These are phyloP conservation scores for Epichloe amarillans DNA, from an alignment of 2,329 filamentous ascomycete genomes.

Conservation along the genomic window DNA sequence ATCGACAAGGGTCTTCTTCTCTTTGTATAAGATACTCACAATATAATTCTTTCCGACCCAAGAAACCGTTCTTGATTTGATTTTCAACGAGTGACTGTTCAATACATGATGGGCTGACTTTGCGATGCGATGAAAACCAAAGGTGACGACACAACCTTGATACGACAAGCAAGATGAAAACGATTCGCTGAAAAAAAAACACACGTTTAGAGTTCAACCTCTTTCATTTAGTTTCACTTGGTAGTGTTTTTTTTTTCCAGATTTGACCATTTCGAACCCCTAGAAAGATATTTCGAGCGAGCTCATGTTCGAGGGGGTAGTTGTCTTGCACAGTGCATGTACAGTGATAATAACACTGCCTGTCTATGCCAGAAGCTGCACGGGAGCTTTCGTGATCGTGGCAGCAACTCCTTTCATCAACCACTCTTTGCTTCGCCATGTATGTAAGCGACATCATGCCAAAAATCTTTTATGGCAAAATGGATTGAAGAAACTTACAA, in stretches of 20 bases:
- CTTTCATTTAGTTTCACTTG: too few relatives aligned
- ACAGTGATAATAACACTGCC: background rate
- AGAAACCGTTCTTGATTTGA: background rate
- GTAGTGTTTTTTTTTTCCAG: too few relatives aligned
- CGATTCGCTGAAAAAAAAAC: background rate
- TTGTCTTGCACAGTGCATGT: background rate
- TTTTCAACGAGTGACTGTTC: background rate
- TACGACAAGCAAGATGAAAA: background rate
- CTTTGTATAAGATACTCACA: conserved; percentile 26
- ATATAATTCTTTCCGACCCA: conserved; percentile 17
- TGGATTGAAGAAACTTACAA: background rate
- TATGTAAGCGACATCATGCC: background rate
- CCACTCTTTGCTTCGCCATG: background rate
- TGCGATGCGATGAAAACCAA: too few relatives aligned
- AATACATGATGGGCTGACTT: background rate
- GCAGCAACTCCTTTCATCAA: background rate
- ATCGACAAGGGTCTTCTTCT: conserved; percentile 14
- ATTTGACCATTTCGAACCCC: background rate
- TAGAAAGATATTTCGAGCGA: background rate
- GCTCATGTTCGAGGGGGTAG: too few relatives aligned
- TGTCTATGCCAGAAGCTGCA: background rate
- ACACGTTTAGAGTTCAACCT: too few relatives aligned
- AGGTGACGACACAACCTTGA: background rate
- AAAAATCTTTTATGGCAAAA: background rate
- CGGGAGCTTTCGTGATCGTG: background rate